Evolutionary conservation across 1,284 basidiomycete genomes (phyloP).

Genomic region (Naganishia liquefaciens): DNA sequence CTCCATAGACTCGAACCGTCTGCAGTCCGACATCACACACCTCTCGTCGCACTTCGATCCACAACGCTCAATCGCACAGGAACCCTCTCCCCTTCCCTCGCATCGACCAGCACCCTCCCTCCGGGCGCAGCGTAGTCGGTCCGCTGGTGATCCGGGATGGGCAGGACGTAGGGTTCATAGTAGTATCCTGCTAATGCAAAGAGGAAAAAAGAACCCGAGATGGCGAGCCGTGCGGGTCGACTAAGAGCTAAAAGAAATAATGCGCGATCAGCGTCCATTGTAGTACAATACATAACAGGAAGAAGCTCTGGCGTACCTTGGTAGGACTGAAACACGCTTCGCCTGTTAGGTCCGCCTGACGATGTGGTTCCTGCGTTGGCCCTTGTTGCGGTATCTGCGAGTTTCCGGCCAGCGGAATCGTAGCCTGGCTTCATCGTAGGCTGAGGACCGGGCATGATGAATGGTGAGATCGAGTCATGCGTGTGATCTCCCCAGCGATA

Average conservation of each 20-base stretch:
- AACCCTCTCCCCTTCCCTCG: conserved; percentile 29
- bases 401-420: conserved; percentile 5
- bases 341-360: conserved; percentile 8
- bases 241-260: not conserved
- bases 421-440: conserved; percentile 21
- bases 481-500: not conserved
- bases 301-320: not conserved
- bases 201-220: conserved; percentile 28
- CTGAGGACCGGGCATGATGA: conserved; percentile 23
- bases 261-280: not conserved
- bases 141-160: not conserved
- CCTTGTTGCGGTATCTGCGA: not conserved
- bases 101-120: conserved; percentile 26
- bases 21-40: not conserved
- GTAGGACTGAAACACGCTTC: conserved; percentile 22
- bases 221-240: conserved; percentile 22
- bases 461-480: too few relatives aligned
- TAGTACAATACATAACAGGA: too few relatives aligned
- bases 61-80: conserved; percentile 26
- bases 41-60: conserved; percentile 26
- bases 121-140: not conserved
- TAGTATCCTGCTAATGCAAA: conserved; percentile 24
- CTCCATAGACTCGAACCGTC: too few relatives aligned
- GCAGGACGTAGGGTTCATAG: conserved; percentile 21
- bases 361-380: not conserved